Conservation (phyloP, 768 basidiomycete species). For the Boletus coccyginus region DNA sequence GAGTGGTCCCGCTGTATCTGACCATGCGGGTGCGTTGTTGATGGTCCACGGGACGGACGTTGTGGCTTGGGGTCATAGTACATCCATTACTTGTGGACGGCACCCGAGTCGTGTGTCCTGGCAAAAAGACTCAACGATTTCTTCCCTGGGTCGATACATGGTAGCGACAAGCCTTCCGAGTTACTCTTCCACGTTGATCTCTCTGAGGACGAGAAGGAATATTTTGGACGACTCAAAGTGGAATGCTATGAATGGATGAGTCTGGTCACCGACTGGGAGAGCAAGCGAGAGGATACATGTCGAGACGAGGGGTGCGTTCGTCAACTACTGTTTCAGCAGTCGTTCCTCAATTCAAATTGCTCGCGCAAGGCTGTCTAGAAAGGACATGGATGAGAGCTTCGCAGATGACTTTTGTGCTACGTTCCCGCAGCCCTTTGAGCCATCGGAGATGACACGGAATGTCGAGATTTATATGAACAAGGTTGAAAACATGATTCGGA, state of each 20-base stretch:
- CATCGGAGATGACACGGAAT: constrained; percentile 10
- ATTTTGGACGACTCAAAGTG: constrained; percentile 13
- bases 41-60: neutral
- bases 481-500: constrained; percentile 26
- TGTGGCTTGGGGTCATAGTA: constrained; percentile 13
- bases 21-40: neutral
- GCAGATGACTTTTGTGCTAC: constrained; percentile 22
- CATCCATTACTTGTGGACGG: constrained; percentile 28
- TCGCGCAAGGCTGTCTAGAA: constrained; percentile 9
- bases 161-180: constrained; percentile 11
- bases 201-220: constrained; percentile 20
- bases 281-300: constrained; percentile 10
- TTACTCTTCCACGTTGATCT: constrained; percentile 25
- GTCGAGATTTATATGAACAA: constrained; percentile 25
- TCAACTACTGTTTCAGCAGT: neutral
- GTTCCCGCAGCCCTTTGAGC: constrained; percentile 19
- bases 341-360: neutral
- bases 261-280: constrained; percentile 19
- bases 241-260: constrained; percentile 22
- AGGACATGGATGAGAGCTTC: constrained; percentile 12
- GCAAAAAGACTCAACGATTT: constrained; percentile 21
- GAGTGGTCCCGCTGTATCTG: neutral
- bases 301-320: constrained; percentile 6
- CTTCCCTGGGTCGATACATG: constrained; percentile 27
- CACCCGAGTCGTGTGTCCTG: constrained; percentile 27